Evolutionary conservation across 2,329 filamentous ascomycete species (phyloP).

Genomic region (Apiospora rasikravindrae): DNA sequence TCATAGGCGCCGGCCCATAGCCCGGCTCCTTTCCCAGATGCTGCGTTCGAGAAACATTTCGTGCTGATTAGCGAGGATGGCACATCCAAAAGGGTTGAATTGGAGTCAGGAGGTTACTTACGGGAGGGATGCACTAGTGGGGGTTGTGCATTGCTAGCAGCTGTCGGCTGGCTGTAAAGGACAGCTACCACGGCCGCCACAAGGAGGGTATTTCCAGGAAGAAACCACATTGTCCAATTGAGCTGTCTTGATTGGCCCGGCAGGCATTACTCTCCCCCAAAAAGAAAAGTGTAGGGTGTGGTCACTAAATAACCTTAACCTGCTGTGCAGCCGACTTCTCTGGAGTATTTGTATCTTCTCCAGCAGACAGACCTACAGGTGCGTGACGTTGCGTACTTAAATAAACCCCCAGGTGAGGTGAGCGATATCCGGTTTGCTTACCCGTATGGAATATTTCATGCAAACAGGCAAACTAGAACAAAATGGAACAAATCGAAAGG

Average conservation of each 20-base stretch:
- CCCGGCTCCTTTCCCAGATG: slow-evolving; percentile 39
- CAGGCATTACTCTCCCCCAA: neutral
- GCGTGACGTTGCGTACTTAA: neutral
- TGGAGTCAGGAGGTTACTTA: slow-evolving; percentile 30
- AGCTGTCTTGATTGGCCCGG: neutral
- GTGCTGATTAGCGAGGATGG: too few relatives aligned
- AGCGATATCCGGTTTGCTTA: neutral
- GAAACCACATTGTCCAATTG: slow-evolving; percentile 10
- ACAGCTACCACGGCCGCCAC: neutral
- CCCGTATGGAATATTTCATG: neutral
- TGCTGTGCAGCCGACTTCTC: neutral
- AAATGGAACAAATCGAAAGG: neutral
- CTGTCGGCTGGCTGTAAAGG: slow-evolving; percentile 12
- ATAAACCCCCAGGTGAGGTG: too few relatives aligned
- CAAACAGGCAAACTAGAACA: neutral
- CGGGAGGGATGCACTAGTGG: slow-evolving; percentile 37
- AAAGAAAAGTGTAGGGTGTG: neutral
- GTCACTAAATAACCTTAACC: neutral
- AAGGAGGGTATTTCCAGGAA: neutral
- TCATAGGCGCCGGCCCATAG: slow-evolving; percentile 63
- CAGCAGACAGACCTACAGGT: neutral
- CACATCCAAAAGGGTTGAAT: too few relatives aligned
- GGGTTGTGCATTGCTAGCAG: slow-evolving; percentile 32
- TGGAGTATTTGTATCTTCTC: neutral
- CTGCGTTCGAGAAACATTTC: too few relatives aligned